Base-by-base conservation (phyloP, 768 basidiomycete genomes). In the Albatrellus ellisii region DNA sequence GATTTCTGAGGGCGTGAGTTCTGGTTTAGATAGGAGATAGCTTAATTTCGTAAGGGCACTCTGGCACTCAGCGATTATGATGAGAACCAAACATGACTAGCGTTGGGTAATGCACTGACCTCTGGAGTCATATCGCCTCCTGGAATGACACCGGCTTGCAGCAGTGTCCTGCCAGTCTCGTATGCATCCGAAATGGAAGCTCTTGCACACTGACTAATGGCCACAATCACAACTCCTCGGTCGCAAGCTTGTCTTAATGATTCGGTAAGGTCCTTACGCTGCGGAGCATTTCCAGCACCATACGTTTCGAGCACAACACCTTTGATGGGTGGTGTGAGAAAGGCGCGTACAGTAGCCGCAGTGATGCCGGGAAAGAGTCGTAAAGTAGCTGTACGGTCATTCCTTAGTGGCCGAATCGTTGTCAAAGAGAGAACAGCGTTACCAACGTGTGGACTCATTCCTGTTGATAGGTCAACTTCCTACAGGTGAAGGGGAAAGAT, bases 41-140 rank as follows among this genome's bases (percentile, higher is more conserved):
- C 82, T 73, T 12, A 97, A 69, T 62, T 97, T 97, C 11, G 88
- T 71, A 15, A 95, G 72, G 2, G 91, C 91, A 45, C 87, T 88
- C 89, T 92, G 45, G 25, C 10, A 22, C 20, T 8, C 6, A 9
- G 26, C 28, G 22, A 31, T 31, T 26, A 7, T 7, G 18, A 17
- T 9, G 20, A 21, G 15, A 14, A 25, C 7, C 8, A 4, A 32
- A 3, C 12, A 12, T 37, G 36, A 25, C 21, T 14, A 18, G 17
- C n/a, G 4, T 15, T 15, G 20, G 5, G 22, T 38, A 18, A 18
- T 12, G 10, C 15, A 44, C 61, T 28, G 45, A 86, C 87, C 73
- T 94, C 89, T n/a, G 89, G 86, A 1, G 91, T 95, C 90, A 94
- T 92, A 58, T 95, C 91, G 21, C 75, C 76, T 5, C 90, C 90